Base-by-base conservation (phyloP, 805 yeast species). In the Yarrowia sp. region DNA sequence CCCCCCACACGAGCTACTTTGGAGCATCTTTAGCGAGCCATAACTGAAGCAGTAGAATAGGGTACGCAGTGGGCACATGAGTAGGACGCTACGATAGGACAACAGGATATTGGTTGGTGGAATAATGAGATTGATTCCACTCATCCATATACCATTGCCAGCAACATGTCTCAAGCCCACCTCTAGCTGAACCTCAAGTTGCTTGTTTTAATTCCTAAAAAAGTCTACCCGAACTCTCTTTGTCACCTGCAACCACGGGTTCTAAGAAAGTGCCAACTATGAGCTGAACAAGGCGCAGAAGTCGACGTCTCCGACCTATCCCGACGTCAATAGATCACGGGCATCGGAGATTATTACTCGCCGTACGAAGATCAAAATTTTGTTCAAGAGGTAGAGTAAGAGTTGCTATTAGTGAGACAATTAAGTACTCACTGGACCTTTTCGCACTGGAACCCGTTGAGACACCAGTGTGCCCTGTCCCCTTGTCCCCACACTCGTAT, bases 221-320 rank as follows among this genome's bases (percentile, higher is more conserved):
- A 11, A 5, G 8, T 8, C 30, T n/a, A 16, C 40, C 43, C 22
- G 19, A 19, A 10, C 43, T 10, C 22, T 38, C 58, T 22, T 51
- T 51, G 58, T 51, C 11, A 8, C 2, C 41, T 51, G 58, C 58
- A 49, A 21, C 58, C 40, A 33, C 58, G 58, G 58, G 19, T 41
- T n/a, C 26, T 48, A 32, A 48, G 40, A 36, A 38, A 38, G 21
- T 2, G 4, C 21, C 22, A 17, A 17, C 22, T 17, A 36, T 2
- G n/a, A n/a, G 1, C 21, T 36, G 22, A 36, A 17, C 41, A 36
- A 36, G 17, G 38, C 38, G 7, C 19, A 1, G 10, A n/a, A n/a
- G 30, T 26, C 30, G 19, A 35, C n/a, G 16, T 12, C n/a, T 26
- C 54, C 49, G 49, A 26, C 32, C 49, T 24, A 21, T 44, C n/a